Base-by-base conservation (phyloP, 148 eudicot genomes). In the Fagopyrum homotropicum region DNA sequence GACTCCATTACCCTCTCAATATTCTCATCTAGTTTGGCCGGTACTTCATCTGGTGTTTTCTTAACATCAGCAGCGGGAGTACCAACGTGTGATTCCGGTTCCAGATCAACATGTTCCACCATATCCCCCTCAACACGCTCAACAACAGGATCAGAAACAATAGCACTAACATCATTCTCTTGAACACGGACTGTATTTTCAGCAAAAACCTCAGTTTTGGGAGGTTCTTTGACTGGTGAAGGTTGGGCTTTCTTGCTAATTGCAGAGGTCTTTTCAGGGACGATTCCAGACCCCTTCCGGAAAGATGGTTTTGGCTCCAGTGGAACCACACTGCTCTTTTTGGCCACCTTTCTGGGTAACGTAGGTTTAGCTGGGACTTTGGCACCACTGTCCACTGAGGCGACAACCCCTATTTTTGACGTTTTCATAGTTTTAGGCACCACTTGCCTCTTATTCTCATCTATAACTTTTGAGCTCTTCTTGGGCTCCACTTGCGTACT, bases 241-340 rank as follows among this genome's bases (percentile, higher is more conserved):
- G 88, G 74, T 29, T 72, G 73, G 74, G 83, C 86, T 45, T 79
- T 80, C 83, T 83, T 90, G 66, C 73, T 72, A 75, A 56, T 74
- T 70, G 74, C 76, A 68, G 85, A 85, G 73, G 79, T 76, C 47
- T 73, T 80, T 55, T 78, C 81, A 63, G 90, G 80, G 54, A 81
- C 79, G 49, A 64, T 74, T 78, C 87, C 80, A 14, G 97, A 81
- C 64, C 88, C 88, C 84, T 88, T 95, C 10, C 91, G 89, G 54
- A 81, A 81, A 49, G 54, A 72, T 75, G 94, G 88, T 89, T 91
- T 95, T 5, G 93, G 81, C 83, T 95, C 97, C 81, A 95, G 77
- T 43, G 99, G 97, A 59, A 95, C 99, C 72, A 95, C 94, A 79
- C 90, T 92, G 83, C 97, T 88, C 83, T 90, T 95, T 85, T 92